These are phyloP conservation scores for Fusarium sp. DNA, from an alignment of 2,329 filamentous ascomycete genomes.

Conservation along the genomic window DNA sequence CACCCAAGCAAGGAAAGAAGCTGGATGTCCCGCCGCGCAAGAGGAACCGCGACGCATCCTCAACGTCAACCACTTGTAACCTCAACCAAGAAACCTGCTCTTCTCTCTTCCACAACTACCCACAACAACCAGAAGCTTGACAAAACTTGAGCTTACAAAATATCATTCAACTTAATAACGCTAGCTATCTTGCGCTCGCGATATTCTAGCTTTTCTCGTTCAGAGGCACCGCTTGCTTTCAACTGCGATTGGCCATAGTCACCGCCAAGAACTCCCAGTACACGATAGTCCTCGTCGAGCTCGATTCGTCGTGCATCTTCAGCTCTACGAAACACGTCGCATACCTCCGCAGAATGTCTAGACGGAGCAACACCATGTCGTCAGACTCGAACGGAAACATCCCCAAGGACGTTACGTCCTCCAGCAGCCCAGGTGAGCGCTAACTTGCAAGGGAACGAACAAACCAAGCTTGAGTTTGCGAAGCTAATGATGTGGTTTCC, in stretches of 20 bases:
- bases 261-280: conserved; percentile 1
- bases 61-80: conserved; percentile 41
- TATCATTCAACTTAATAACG: neutral
- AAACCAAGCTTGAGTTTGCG: conserved; percentile 2
- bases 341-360: conserved; percentile 68
- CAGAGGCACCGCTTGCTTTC: conserved; percentile 26
- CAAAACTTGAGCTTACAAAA: neutral
- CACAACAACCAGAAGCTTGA: conserved; percentile 8
- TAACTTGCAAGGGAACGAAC: neutral
- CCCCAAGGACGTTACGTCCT: conserved; percentile 50
- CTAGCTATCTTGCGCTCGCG: conserved; percentile 1
- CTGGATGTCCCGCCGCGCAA: conserved; percentile 41
- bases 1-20: conserved; percentile 46
- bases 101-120: conserved; percentile 15
- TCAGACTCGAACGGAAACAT: conserved; percentile 49
- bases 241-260: conserved; percentile 15
- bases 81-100: conserved; percentile 23
- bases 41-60: conserved; percentile 35
- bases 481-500: conserved; percentile 17
- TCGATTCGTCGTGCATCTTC: neutral
- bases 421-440: conserved; percentile 56
- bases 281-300: neutral
- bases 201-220: conserved; percentile 4
- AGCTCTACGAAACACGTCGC: neutral
- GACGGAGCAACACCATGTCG: conserved; percentile 66